Conservation (phyloP, 805 yeast genomes). For the Yamadazyma nakazawae region DNA sequence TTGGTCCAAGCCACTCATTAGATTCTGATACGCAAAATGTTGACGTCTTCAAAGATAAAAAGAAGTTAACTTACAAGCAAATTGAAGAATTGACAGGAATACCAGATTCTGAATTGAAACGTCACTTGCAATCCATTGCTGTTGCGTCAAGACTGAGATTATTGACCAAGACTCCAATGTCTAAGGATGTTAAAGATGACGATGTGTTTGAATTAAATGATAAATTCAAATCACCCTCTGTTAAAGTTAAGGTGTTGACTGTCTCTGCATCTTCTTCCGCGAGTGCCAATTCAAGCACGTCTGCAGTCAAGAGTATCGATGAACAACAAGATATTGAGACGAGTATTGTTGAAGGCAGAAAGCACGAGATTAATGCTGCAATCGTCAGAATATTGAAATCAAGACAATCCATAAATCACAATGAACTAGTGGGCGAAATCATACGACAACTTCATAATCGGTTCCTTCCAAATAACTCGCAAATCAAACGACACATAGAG, state of each 20-base stretch:
- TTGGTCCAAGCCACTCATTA: conserved; percentile 40
- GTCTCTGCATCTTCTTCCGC: conserved; percentile 34
- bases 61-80: conserved; percentile 54
- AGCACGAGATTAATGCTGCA: conserved; percentile 75
- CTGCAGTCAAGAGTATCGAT: conserved; percentile 39
- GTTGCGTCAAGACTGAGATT: conserved; percentile 79
- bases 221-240: conserved; percentile 62
- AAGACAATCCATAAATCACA: conserved; percentile 57
- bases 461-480: conserved; percentile 64
- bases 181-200: conserved; percentile 59
- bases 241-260: conserved; percentile 71
- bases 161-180: conserved; percentile 70
- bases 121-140: conserved; percentile 80
- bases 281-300: conserved; percentile 9
- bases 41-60: conserved; percentile 48
- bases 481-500: conserved; percentile 71
- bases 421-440: conserved; percentile 64
- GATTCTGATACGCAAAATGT: conserved; percentile 16
- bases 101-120: conserved; percentile 65
- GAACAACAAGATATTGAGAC: conserved; percentile 54
- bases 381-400: conserved; percentile 86
- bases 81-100: conserved; percentile 65
- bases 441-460: conserved; percentile 56
- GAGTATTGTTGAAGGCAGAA: conserved; percentile 59
- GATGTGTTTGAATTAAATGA: conserved; percentile 70